phyloP scores from a whole-genome alignment of 2,329 filamentous ascomycete genomes.

The Parafenestella ontariensis region DNA sequence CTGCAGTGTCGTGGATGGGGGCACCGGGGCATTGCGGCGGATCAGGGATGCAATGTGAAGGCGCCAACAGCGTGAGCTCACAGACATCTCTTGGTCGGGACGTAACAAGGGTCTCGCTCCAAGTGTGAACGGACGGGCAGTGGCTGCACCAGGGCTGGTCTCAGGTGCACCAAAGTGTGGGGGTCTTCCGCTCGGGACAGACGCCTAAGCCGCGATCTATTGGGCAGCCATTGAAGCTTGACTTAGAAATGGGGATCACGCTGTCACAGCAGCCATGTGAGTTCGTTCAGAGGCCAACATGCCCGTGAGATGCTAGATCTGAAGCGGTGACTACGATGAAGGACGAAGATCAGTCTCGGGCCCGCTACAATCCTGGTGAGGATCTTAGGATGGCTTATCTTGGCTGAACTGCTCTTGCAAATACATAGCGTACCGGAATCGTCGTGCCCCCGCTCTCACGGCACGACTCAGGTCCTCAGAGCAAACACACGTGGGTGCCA shows the following conservation, averaged over 20 bases:
- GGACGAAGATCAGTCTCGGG: constrained; percentile 19
- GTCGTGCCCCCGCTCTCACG: constrained; percentile 16
- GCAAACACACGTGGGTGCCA: constrained; percentile 22
- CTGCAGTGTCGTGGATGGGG: constrained; percentile 29
- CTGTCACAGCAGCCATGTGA: background rate
- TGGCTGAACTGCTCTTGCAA: constrained; percentile 19
- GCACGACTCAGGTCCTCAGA: constrained; percentile 13
- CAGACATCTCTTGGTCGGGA: constrained; percentile 30
- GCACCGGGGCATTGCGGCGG: constrained; percentile 34
- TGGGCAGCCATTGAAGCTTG: constrained; percentile 23
- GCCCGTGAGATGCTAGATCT: background rate
- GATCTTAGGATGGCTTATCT: constrained; percentile 28
- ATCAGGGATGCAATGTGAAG: constrained; percentile 37
- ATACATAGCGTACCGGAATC: constrained; percentile 13
- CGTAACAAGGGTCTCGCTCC: constrained; percentile 32
- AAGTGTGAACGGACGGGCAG: constrained; percentile 37
- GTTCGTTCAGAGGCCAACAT: background rate
- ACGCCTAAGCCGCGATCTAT: constrained; percentile 35
- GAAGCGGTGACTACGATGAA: background rate
- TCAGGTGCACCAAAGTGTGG: constrained; percentile 42
- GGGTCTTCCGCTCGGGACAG: constrained; percentile 33
- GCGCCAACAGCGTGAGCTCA: constrained; percentile 20
- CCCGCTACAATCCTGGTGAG: constrained; percentile 30
- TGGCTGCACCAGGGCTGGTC: constrained; percentile 39
- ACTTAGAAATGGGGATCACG: background rate